Evolutionary conservation across 352 stramenopile genomes (phyloP), one percentile per base, ranked within the genome.

Genomic region (Phytophthora gonapodyides): DNA sequence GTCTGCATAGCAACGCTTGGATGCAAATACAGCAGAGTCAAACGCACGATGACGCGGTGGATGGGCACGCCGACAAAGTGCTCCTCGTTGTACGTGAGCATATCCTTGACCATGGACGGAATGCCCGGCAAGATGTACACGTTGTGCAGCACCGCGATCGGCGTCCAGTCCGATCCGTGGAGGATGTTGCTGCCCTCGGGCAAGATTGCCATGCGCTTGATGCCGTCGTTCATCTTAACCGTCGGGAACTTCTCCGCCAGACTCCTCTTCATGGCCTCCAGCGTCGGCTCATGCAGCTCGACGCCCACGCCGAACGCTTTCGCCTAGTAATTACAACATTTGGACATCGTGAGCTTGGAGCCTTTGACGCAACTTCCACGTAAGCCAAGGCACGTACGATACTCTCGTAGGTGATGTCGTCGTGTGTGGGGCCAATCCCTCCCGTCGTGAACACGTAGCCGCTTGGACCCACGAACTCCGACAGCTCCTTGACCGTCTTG

Each of bases 381-480:
- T 30, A 61, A 42, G 42, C 45, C 7, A n/a, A 24, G 41, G 30
- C 44, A 64, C 61, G 30, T 56, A 90, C 84, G 63, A 93, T 80
- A 61, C 80, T 84, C 58, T 93, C 80, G 61, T 96, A 96, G 10
- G 87, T 95, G 69, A 95, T 93, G 61, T 95, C 87, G 67, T 95
- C 87, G 46, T 95, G 87, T 8, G 87, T 95, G 10, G 84, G 87
- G 5, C 87, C 87, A 36, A 95, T 93, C n/a, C 86, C 86, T 57
- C 86, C 86, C 12, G 86, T 93, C 15, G 86, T 93, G 71, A 95
- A 80, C n/a, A 95, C 84, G 48, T 91, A 95, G 35, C 86, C 86
- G n/a, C 50, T 79, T 12, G 76, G 73, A 0, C 86, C 84, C 4
- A 95, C 86, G 11, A 89, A 72, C 10, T 88, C 70, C 17, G 82